Percentiles rank a stretch among this genome's conserved stretches.
phyloP scores from a whole-genome alignment of 331 rosid genomes.

The Malus hybrid region DNA sequence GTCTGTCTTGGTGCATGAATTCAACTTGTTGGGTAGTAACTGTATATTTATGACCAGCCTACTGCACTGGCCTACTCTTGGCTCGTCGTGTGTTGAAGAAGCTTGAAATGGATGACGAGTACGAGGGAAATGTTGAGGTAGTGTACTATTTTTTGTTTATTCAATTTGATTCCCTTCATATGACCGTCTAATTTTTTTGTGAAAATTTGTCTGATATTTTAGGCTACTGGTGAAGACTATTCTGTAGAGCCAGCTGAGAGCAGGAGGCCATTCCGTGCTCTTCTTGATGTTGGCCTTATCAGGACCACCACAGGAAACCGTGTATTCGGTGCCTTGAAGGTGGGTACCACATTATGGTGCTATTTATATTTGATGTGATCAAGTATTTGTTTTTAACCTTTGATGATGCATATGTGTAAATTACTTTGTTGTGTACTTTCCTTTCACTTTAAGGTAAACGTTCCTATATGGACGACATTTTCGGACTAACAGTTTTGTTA shows the following conservation, averaged over 20 bases:
- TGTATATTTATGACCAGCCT: constrained; percentile 33
- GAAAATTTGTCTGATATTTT: background rate
- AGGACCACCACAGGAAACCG: constrained; percentile 90
- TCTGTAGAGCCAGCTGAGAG: constrained; percentile 86
- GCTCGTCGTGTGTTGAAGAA: constrained; percentile 73
- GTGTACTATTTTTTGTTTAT: no score
- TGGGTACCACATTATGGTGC: background rate
- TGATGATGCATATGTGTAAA: background rate
- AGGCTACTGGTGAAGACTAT: constrained; percentile 91
- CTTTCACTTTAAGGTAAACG: background rate
- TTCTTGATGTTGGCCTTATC: constrained; percentile 87
- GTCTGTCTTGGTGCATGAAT: background rate
- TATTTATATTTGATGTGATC: background rate
- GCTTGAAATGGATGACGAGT: constrained; percentile 78
- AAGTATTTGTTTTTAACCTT: background rate
- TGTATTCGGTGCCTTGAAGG: constrained; percentile 92
- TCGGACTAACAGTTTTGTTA: background rate
- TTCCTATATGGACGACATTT: background rate
- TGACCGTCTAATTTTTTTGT: no score
- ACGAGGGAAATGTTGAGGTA: constrained; percentile 28
- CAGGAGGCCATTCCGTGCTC: constrained; percentile 97
- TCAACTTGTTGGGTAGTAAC: background rate
- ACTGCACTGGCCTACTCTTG: constrained; percentile 86
- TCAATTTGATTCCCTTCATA: no score
- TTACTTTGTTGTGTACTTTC: background rate